phyloP scores from a whole-genome alignment of 345 rosid species.

The Populus tremula region DNA sequence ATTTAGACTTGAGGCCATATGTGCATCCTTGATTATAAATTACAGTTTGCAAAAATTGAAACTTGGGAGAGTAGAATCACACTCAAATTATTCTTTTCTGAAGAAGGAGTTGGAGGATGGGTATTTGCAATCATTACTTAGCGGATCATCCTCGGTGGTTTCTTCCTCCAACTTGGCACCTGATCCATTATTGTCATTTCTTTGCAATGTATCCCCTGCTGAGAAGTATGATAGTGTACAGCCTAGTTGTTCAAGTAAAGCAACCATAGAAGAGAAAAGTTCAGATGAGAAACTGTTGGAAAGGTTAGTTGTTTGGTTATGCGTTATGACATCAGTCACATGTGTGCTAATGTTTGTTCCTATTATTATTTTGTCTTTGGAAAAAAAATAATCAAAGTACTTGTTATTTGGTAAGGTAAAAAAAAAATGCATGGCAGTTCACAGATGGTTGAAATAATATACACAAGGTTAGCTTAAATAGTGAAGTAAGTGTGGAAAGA shows the following conservation, averaged over 20 bases:
- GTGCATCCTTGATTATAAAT: slow-evolving; percentile 55
- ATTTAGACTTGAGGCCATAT: slow-evolving; percentile 8
- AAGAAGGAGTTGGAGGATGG: slow-evolving; percentile 46
- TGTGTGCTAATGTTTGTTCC: background rate
- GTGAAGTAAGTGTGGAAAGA: background rate
- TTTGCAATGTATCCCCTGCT: slow-evolving; percentile 36
- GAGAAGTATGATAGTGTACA: slow-evolving; percentile 33
- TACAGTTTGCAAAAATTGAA: slow-evolving; percentile 63
- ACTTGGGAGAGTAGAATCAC: slow-evolving; percentile 42
- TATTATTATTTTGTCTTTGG: background rate
- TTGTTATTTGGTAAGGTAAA: background rate
- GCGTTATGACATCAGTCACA: background rate
- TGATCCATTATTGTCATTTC: slow-evolving; percentile 59
- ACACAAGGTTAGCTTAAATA: background rate
- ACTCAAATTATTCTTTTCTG: slow-evolving; percentile 35
- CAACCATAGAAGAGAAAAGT: slow-evolving; percentile 33
- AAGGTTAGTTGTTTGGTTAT: slow-evolving; percentile 37
- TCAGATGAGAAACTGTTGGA: slow-evolving; percentile 22
- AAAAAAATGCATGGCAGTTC: background rate
- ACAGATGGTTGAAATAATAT: background rate
- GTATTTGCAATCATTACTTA: slow-evolving; percentile 41
- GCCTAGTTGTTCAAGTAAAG: slow-evolving; percentile 28
- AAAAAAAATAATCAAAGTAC: background rate
- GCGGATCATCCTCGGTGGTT: slow-evolving; percentile 26
- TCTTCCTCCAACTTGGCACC: slow-evolving; percentile 46